Evolutionary conservation across 805 yeast genomes (phyloP).

Genomic region (Yarrowia sp.): DNA sequence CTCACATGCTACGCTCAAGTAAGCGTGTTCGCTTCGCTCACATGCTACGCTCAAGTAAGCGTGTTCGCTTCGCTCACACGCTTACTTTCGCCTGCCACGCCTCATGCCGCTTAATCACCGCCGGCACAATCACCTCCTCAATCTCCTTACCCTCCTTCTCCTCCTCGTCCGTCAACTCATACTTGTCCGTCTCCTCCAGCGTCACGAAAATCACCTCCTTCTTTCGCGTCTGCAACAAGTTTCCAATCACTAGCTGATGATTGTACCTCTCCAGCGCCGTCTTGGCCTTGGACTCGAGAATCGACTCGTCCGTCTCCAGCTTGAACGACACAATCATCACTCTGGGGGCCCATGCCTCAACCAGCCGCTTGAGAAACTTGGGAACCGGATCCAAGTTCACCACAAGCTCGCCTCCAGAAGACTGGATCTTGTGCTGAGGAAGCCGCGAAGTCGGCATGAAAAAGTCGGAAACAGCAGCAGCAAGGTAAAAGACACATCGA

Average conservation of each 20-base stretch:
- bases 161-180: constrained; percentile 45
- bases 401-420: constrained; percentile 71
- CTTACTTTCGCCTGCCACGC: constrained; percentile 51
- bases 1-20: no score
- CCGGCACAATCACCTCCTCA: constrained; percentile 78
- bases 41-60: no score
- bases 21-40: neutral
- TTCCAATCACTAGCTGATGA: constrained; percentile 94
- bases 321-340: constrained; percentile 95
- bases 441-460: constrained; percentile 81
- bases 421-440: constrained; percentile 94
- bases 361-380: constrained; percentile 81
- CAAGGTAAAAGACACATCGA: constrained; percentile 65
- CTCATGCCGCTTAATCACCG: constrained; percentile 61
- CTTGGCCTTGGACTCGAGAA: constrained; percentile 71
- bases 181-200: constrained; percentile 41
- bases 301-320: constrained; percentile 76
- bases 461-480: constrained; percentile 98
- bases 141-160: constrained; percentile 53
- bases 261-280: constrained; percentile 80
- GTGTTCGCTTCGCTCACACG: neutral
- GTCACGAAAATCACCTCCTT: constrained; percentile 82
- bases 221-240: constrained; percentile 83
- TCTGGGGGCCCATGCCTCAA: constrained; percentile 90
- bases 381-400: constrained; percentile 95